A percentile compares a stretch with the other conserved stretches of the same genome.
These are phyloP conservation scores for Apiospora sp. DNA, from an alignment of 2,329 filamentous ascomycete species.

Conservation along the genomic window DNA sequence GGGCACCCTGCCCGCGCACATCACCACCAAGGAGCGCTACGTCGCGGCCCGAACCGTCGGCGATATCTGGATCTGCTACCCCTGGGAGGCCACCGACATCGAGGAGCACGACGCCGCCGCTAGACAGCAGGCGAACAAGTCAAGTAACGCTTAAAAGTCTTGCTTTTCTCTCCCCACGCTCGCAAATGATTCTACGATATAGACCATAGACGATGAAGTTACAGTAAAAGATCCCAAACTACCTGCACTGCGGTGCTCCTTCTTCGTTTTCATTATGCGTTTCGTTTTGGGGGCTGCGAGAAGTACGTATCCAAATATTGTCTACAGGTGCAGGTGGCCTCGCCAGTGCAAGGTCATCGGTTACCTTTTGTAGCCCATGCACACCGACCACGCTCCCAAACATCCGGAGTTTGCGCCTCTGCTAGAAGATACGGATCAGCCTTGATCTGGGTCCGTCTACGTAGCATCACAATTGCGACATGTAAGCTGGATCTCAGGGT, in stretches of 20 bases:
- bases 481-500: not conserved
- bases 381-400: not conserved
- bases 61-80: constrained; percentile 99
- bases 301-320: not conserved
- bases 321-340: not conserved
- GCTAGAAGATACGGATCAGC: too few species aligned
- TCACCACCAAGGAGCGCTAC: constrained; percentile 79
- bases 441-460: not conserved
- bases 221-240: not conserved
- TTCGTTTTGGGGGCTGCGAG: not conserved
- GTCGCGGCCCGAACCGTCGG: constrained; percentile 84
- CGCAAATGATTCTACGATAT: constrained; percentile 20
- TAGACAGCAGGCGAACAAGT: constrained; percentile 49
- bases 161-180: not conserved
- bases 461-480: not conserved
- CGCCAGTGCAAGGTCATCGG: too few species aligned
- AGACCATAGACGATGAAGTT: constrained; percentile 24
- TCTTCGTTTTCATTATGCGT: not conserved
- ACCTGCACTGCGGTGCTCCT: not conserved
- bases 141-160: constrained; percentile 30
- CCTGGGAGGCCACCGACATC: constrained; percentile 95
- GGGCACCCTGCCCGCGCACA: constrained; percentile 79
- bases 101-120: constrained; percentile 86
- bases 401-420: not conserved
- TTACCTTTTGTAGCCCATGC: not conserved